Evolutionary conservation across 1,284 basidiomycete species (phyloP).

Genomic region (Wallemia ichthyophaga): DNA sequence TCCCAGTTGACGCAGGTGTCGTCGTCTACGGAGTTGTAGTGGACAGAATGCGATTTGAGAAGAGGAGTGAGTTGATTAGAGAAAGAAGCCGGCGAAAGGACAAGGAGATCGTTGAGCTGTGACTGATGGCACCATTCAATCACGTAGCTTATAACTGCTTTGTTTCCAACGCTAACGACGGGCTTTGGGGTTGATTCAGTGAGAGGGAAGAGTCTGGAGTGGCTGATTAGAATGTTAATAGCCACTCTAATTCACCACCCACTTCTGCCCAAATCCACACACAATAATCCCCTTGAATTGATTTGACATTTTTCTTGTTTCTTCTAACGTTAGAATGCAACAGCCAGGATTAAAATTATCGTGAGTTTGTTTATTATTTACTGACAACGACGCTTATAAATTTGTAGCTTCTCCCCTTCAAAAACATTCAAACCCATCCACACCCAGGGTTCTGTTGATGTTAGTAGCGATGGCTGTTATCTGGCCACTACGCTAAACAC

Average conservation of each 20-base stretch:
- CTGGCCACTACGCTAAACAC: not conserved
- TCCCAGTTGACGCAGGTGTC: conserved; percentile 4
- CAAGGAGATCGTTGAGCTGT: conserved; percentile 55
- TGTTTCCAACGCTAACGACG: conserved; percentile 56
- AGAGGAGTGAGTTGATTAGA: conserved; percentile 29
- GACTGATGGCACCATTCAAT: conserved; percentile 62
- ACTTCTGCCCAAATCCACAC: conserved; percentile 66
- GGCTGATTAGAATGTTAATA: conserved; percentile 2
- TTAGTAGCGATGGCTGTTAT: not conserved
- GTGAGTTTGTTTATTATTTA: not conserved
- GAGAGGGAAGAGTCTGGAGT: not conserved
- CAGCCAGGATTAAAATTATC: not conserved
- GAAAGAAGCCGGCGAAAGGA: conserved; percentile 49
- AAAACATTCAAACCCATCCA: not conserved
- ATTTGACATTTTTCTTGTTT: conserved; percentile 4
- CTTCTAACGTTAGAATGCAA: not conserved
- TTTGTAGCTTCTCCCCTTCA: not conserved
- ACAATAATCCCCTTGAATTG: conserved; percentile 63
- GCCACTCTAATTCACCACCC: conserved; percentile 10
- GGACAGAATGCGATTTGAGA: not conserved
- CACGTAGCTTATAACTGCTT: conserved; percentile 53
- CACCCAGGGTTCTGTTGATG: not conserved
- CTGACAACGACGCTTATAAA: not conserved
- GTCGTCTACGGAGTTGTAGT: not conserved
- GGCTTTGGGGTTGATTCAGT: conserved; percentile 44